A percentile compares a stretch with the other conserved stretches of the same genome.
Conservation (phyloP, 257 asterid genomes). For the Lycium ferocissimum region DNA sequence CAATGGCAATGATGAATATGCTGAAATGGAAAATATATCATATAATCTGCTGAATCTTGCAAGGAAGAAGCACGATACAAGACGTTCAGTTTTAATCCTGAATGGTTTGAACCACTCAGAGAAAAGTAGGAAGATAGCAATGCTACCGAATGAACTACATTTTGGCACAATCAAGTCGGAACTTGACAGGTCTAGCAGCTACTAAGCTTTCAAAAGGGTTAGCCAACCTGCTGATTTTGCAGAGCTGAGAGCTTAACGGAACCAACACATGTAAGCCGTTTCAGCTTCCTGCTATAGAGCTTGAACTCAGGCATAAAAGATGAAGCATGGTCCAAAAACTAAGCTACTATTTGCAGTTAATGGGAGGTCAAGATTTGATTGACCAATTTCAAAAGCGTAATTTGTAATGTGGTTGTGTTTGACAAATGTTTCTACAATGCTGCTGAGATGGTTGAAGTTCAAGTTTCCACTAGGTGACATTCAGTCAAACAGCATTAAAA, state of each 20-base stretch:
- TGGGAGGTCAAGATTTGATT: not conserved
- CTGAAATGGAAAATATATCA: not conserved
- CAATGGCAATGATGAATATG: not conserved
- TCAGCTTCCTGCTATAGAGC: conserved; percentile 9
- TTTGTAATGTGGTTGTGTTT: not conserved
- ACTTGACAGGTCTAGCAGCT: conserved; percentile 1
- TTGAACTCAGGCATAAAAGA: not conserved
- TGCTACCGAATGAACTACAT: not conserved
- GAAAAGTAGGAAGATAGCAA: not conserved
- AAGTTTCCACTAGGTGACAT: not conserved
- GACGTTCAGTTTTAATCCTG: not conserved
- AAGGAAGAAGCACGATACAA: not conserved
- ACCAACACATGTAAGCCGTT: not conserved
- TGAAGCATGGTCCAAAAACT: not conserved
- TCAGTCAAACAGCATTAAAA: not conserved
- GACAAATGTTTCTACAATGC: not conserved
- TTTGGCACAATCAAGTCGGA: not conserved
- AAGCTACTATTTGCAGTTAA: not conserved
- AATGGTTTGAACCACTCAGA: not conserved
- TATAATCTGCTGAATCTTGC: not conserved
- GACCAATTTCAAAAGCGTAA: not conserved
- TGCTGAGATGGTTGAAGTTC: not conserved
- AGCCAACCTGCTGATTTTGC: not conserved
- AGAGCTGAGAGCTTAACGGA: not conserved
- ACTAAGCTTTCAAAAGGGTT: conserved; percentile 18